Conservation (phyloP, 179 eudicot species). For the Gypsophila paniculata region DNA sequence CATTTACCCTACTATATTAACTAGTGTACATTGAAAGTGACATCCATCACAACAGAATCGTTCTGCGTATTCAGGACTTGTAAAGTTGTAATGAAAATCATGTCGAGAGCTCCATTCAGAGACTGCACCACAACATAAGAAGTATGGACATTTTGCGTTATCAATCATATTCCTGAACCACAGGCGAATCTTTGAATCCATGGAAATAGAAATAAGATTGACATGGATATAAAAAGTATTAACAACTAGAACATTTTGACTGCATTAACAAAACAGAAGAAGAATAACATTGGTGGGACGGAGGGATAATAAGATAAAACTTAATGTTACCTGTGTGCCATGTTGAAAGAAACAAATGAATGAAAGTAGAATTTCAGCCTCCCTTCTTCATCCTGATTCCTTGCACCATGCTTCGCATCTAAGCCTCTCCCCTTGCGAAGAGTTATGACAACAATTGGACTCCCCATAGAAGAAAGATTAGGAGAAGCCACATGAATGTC, state of each 20-base stretch:
- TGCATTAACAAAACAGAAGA: background rate
- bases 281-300: constrained; percentile 1
- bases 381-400: constrained; percentile 76
- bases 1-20: background rate
- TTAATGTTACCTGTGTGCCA: constrained; percentile 66
- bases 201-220: constrained; percentile 5
- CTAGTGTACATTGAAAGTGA: background rate
- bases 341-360: constrained; percentile 73
- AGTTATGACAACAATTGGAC: constrained; percentile 75
- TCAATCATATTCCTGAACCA: constrained; percentile 6
- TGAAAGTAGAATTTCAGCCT: constrained; percentile 82
- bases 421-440: constrained; percentile 75
- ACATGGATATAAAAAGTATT: background rate
- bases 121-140: background rate
- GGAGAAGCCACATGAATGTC: constrained; percentile 75
- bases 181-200: background rate
- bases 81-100: background rate
- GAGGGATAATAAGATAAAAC: background rate
- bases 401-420: constrained; percentile 94
- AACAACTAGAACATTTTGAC: background rate
- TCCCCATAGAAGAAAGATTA: constrained; percentile 84
- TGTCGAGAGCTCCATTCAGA: background rate
- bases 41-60: background rate
- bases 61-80: no score
- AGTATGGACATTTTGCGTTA: background rate